Evolutionary conservation across 2,329 filamentous ascomycete species (phyloP).

Genomic region (Colletotrichum spinosum): DNA sequence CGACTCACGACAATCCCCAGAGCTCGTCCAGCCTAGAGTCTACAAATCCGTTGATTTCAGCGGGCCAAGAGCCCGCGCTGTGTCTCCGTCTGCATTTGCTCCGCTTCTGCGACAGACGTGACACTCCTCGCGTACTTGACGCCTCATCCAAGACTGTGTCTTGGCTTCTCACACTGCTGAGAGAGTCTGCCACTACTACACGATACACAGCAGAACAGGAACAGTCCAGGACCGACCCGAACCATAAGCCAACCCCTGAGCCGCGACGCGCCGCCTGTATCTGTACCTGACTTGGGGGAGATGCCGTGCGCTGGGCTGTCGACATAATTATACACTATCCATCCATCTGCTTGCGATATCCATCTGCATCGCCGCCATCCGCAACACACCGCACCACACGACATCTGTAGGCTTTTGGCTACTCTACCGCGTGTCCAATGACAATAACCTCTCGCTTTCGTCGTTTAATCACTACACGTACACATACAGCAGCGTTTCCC

Average conservation of each 20-base stretch:
- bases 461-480: no score
- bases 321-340: slow-evolving; percentile 2
- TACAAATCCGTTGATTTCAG: background rate
- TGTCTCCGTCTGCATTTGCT: background rate
- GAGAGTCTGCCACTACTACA: no score
- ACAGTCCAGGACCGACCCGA: background rate
- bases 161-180: background rate
- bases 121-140: background rate
- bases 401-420: no score
- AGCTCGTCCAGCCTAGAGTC: background rate
- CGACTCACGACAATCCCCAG: slow-evolving; percentile 2
- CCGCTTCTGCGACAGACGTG: background rate
- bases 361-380: no score
- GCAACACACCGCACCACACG: no score
- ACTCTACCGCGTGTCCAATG: no score
- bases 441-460: no score
- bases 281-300: slow-evolving; percentile 9
- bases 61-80: background rate
- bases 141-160: slow-evolving; percentile 11
- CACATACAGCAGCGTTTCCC: no score
- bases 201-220: background rate
- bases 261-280: background rate
- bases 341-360: no score
- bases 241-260: slow-evolving; percentile 10
- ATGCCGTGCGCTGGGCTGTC: background rate